Evolutionary conservation across 345 rosid genomes (phyloP), one percentile per base, ranked within the genome.

Genomic region (Acer negundo): DNA sequence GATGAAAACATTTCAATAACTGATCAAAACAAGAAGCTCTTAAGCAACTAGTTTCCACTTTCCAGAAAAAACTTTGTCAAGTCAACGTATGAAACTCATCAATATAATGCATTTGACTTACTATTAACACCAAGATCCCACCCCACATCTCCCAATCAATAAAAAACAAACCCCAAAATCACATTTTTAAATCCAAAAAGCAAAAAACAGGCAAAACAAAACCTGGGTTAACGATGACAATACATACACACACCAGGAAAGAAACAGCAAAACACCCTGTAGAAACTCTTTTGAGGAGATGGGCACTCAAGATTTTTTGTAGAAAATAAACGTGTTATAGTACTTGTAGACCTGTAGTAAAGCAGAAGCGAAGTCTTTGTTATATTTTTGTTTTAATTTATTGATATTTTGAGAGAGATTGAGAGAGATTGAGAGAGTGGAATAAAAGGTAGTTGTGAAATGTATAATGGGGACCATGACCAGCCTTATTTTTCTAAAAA

Each of bases 391-490:
- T 61, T 19, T 47, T 17, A n/a, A 19, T 58, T 8, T 9, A 1
- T 42, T 42, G 46, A 6, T 65, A 64, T 31, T 51, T 26, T 20
- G 58, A 46, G 24, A 20, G 64, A 26, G 56, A 69, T 53, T 31
- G 24, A 20, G 64, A 26, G 56, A 69, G 47, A 64, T 28, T 28
- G 20, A 55, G 73, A 51, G 75, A 17, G 49, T 8, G 49, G 76
- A 81, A 79, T 68, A 79, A 69, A 72, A 82, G 68, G 84, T 80
- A 7, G 88, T 84, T 86, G 79, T 59, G 67, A 78, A 76, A 19
- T 80, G 78, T 20, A 71, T 78, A 80, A 63, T 74, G 76, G 77
- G 93, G 85, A 83, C 91, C 88, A 84, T 73, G 22, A 44, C 77
- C 86, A 80, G 73, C 84, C 64, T 77, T 73, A 40, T 61, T 40